Evolutionary conservation across 2,329 filamentous ascomycete species (phyloP).

Genomic region (Thelonectria discophora): DNA sequence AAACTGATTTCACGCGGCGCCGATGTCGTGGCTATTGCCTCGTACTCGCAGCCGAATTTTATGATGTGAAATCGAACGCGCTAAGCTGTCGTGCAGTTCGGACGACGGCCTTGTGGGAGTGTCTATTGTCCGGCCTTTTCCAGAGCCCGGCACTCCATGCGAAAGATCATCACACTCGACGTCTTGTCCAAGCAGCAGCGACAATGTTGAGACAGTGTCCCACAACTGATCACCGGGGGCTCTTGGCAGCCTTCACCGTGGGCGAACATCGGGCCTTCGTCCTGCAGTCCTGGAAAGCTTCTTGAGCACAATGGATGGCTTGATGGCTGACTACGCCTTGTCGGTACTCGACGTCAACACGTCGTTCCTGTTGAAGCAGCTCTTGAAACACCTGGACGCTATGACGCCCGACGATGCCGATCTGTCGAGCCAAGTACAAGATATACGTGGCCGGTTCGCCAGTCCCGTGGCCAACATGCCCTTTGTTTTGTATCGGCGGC

Average conservation of each 20-base stretch:
- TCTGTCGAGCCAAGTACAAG: neutral
- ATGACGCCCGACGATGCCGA: neutral
- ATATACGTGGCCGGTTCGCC: neutral
- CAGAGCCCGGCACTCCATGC: too few species aligned
- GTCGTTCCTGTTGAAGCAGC: neutral
- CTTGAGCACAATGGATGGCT: too few species aligned
- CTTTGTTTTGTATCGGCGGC: neutral
- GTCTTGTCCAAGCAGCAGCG: neutral
- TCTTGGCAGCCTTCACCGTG: neutral
- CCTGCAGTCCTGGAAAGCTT: too few species aligned
- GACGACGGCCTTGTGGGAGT: neutral
- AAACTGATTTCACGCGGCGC: neutral
- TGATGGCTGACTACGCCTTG: too few species aligned
- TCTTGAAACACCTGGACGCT: neutral
- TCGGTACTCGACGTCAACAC: neutral
- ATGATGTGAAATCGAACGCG: neutral
- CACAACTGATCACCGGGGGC: neutral
- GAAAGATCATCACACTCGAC: too few species aligned
- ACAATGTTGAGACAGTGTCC: neutral
- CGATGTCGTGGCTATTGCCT: neutral
- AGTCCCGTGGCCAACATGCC: neutral
- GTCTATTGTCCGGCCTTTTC: neutral
- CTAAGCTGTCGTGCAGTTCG: neutral
- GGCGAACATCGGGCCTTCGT: too few species aligned
- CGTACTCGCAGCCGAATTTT: neutral